phyloP scores from a whole-genome alignment of 306 rosid species.

The Aeschynomene evenia region DNA sequence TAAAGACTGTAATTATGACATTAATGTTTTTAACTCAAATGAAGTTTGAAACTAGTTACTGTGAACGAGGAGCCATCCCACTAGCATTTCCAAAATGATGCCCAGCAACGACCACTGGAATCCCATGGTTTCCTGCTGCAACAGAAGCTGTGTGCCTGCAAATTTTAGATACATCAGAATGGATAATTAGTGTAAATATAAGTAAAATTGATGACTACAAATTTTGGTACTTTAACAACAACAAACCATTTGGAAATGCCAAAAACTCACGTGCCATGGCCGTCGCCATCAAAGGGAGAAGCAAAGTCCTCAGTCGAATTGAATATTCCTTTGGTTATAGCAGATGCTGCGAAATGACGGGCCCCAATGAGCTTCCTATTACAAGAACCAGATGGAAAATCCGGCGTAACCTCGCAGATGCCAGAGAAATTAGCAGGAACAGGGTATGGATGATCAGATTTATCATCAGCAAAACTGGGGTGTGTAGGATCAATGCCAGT shows the following conservation, averaged over 20 bases:
- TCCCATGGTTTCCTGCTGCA: slow-evolving; percentile 98
- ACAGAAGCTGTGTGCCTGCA: slow-evolving; percentile 92
- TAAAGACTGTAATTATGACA: neutral
- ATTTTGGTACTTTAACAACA: neutral
- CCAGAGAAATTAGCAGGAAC: slow-evolving; percentile 80
- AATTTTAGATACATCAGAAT: slow-evolving; percentile 37
- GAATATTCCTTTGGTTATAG: slow-evolving; percentile 84
- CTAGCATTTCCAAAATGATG: slow-evolving; percentile 93
- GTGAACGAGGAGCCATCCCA: slow-evolving; percentile 99
- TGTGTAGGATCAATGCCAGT: slow-evolving; percentile 97
- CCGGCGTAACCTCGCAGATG: slow-evolving; percentile 78
- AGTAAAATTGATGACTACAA: neutral
- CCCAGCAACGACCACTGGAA: slow-evolving; percentile 87
- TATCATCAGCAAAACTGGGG: slow-evolving; percentile 73
- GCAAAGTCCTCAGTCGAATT: slow-evolving; percentile 76
- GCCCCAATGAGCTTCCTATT: slow-evolving; percentile 96
- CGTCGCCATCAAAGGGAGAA: slow-evolving; percentile 96
- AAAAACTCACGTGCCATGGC: slow-evolving; percentile 96
- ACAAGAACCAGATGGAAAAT: slow-evolving; percentile 98
- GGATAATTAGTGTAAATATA: neutral
- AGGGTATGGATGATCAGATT: slow-evolving; percentile 49
- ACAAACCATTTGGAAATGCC: slow-evolving; percentile 5
- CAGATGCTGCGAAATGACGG: slow-evolving; percentile 94
- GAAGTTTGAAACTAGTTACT: slow-evolving; percentile 58
- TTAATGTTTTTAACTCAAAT: neutral